phyloP scores from a whole-genome alignment of 805 yeast genomes.

The Wickerhamiella dianesei region DNA sequence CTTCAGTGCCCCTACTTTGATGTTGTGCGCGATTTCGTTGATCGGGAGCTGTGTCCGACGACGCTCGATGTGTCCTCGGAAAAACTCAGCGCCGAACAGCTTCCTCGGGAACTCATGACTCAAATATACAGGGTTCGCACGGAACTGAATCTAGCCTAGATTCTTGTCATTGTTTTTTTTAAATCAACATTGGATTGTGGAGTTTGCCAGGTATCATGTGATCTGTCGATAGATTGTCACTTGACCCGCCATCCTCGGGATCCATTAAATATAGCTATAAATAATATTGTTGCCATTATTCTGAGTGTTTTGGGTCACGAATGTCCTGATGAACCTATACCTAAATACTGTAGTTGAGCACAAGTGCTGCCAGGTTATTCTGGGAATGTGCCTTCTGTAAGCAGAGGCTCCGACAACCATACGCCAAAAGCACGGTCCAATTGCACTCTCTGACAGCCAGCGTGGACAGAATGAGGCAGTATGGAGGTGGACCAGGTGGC shows the following conservation, averaged over 20 bases:
- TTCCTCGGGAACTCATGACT: not conserved
- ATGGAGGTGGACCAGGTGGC: not conserved
- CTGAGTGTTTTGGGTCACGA: too few species aligned
- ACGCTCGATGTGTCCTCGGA: slow-evolving; percentile 63
- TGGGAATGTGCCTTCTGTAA: not conserved
- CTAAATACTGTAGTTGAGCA: too few species aligned
- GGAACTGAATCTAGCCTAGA: not conserved
- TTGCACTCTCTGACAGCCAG: not conserved
- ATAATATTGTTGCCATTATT: too few species aligned
- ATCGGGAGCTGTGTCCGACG: slow-evolving; percentile 40
- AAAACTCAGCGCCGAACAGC: slow-evolving; percentile 14
- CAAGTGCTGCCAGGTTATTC: too few species aligned
- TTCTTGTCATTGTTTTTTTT: too few species aligned
- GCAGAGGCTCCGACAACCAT: not conserved
- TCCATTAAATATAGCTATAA: too few species aligned
- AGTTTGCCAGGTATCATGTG: too few species aligned
- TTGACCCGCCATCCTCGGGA: too few species aligned
- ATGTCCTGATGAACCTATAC: too few species aligned
- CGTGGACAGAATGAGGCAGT: not conserved
- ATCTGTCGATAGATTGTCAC: too few species aligned
- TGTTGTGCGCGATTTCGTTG: slow-evolving; percentile 38
- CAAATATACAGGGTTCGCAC: not conserved
- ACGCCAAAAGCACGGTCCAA: not conserved
- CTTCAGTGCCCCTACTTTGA: slow-evolving; percentile 44
- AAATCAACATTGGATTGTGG: too few species aligned